These are phyloP conservation scores for Zygoascus meyerae DNA, from an alignment of 1,139 yeast genomes.

Conservation along the genomic window DNA sequence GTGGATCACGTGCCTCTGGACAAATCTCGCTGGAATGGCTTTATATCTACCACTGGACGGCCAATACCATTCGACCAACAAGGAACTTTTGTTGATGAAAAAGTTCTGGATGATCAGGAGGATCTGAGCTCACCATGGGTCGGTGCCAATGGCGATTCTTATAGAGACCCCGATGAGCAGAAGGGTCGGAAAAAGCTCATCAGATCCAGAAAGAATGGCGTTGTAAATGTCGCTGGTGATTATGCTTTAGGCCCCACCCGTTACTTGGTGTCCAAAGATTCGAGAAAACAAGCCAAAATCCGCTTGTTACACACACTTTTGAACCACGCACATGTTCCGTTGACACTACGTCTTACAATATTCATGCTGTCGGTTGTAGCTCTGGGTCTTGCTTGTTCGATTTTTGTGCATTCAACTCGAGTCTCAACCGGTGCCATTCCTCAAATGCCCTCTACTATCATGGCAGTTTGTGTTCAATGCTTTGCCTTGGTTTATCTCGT, in stretches of 20 bases:
- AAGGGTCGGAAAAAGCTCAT: neutral
- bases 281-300: constrained; percentile 55
- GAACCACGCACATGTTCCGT: constrained; percentile 75
- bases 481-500: constrained; percentile 70
- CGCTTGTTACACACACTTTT: constrained; percentile 53
- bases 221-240: constrained; percentile 14
- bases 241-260: constrained; percentile 20
- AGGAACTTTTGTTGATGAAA: constrained; percentile 18
- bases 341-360: constrained; percentile 65
- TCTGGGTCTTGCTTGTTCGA: constrained; percentile 28
- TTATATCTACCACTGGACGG: constrained; percentile 18
- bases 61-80: constrained; percentile 14
- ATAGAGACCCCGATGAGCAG: neutral
- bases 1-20: constrained; percentile 1
- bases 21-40: constrained; percentile 20
- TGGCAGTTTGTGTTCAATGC: constrained; percentile 84
- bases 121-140: constrained; percentile 22
- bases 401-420: constrained; percentile 24
- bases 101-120: constrained; percentile 20
- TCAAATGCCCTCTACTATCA: constrained; percentile 85
- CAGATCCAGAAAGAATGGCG: constrained; percentile 4
- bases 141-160: constrained; percentile 10
- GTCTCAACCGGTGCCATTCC: constrained; percentile 43
- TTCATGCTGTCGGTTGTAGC: constrained; percentile 38
- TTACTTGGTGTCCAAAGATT: constrained; percentile 27